Evolutionary conservation across 345 rosid genomes (phyloP).

Genomic region (Lepidium africanum): DNA sequence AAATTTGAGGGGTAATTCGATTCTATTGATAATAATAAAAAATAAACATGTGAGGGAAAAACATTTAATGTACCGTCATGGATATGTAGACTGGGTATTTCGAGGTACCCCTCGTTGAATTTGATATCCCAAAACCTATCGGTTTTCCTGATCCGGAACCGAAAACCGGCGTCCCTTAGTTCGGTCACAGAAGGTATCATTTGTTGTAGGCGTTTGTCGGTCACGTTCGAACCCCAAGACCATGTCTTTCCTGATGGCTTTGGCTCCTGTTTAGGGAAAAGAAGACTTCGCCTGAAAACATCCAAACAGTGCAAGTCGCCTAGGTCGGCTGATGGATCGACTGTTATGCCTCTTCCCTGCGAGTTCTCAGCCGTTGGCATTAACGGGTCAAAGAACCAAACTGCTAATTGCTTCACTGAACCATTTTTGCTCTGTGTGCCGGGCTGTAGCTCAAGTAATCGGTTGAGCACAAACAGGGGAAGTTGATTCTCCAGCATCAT

Average conservation of each 20-base stretch:
- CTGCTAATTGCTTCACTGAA: slow-evolving; percentile 33
- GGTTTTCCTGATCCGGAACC: slow-evolving; percentile 50
- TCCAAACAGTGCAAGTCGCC: slow-evolving; percentile 60
- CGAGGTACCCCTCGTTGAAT: slow-evolving; percentile 52
- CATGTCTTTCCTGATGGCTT: slow-evolving; percentile 27
- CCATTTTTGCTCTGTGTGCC: slow-evolving; percentile 44
- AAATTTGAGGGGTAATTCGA: no score
- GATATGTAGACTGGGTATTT: slow-evolving; percentile 55
- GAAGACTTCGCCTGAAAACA: slow-evolving; percentile 51
- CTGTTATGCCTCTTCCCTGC: background rate
- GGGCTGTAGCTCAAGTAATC: slow-evolving; percentile 45
- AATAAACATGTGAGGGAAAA: no score
- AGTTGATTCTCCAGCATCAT: slow-evolving; percentile 71
- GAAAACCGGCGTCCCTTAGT: slow-evolving; percentile 59
- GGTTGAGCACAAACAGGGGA: slow-evolving; percentile 56
- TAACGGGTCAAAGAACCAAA: slow-evolving; percentile 57
- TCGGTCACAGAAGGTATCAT: slow-evolving; percentile 57
- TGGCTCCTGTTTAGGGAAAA: slow-evolving; percentile 26
- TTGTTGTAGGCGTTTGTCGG: slow-evolving; percentile 57
- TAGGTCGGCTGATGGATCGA: background rate
- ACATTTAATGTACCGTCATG: slow-evolving; percentile 49
- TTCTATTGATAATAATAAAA: no score
- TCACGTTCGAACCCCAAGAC: slow-evolving; percentile 29
- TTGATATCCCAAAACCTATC: slow-evolving; percentile 72
- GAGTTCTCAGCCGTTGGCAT: background rate